Conservation (phyloP, 495 filamentous ascomycete genomes). For the Penicillium fimorum region DNA sequence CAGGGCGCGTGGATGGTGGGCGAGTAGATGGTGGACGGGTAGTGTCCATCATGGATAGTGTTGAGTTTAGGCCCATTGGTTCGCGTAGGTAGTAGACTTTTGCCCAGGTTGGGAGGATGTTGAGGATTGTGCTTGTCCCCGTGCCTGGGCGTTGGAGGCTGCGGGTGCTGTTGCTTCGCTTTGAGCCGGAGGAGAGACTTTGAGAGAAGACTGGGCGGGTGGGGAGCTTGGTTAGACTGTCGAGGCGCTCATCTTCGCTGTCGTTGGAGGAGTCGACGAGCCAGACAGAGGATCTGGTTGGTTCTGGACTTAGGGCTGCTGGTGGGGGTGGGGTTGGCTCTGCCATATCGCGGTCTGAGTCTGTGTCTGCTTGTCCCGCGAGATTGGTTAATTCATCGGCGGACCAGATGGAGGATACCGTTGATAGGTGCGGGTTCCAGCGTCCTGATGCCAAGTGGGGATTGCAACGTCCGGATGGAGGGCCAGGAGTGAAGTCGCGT, state of each 20-base stretch:
- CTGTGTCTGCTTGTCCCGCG: slow-evolving; percentile 19
- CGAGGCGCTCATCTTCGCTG: slow-evolving; percentile 35
- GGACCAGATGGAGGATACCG: slow-evolving; percentile 65
- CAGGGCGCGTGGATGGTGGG: slow-evolving; percentile 1
- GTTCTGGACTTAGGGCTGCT: slow-evolving; percentile 29
- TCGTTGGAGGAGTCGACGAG: slow-evolving; percentile 43
- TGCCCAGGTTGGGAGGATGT: slow-evolving; percentile 50
- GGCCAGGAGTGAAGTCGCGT: slow-evolving; percentile 36
- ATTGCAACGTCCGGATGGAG: slow-evolving; percentile 58
- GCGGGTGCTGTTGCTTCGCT: slow-evolving; percentile 39
- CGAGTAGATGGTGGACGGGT: slow-evolving; percentile 34
- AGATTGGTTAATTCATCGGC: slow-evolving; percentile 30
- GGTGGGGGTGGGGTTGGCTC: slow-evolving; percentile 24
- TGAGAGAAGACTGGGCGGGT: slow-evolving; percentile 35
- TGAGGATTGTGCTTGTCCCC: slow-evolving; percentile 52
- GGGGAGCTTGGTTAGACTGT: slow-evolving; percentile 44
- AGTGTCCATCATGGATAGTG: slow-evolving; percentile 35
- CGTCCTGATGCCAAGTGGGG: slow-evolving; percentile 59
- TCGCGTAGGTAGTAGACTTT: slow-evolving; percentile 48
- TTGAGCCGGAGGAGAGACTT: slow-evolving; percentile 37
- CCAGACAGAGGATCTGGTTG: slow-evolving; percentile 43
- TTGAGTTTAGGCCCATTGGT: slow-evolving; percentile 30
- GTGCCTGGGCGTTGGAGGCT: slow-evolving; percentile 42
- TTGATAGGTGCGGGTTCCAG: slow-evolving; percentile 75
- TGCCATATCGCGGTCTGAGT: slow-evolving; percentile 12